Evolutionary conservation across 352 stramenopile genomes (phyloP), one percentile per base, ranked within the genome.

Genomic region (Phytopythium delawarense): DNA sequence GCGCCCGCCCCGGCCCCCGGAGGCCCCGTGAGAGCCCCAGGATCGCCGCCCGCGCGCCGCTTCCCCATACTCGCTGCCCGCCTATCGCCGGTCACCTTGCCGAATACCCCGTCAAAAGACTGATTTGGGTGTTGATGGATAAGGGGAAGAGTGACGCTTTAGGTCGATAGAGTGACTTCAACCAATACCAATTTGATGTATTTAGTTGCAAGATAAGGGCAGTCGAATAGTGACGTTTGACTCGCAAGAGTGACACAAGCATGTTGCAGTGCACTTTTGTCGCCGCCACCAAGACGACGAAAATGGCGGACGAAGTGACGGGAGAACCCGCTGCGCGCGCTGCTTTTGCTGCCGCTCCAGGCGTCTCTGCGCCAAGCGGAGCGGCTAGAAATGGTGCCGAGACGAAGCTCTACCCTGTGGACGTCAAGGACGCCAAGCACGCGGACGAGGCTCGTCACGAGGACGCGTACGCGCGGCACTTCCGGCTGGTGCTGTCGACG

Each of bases 381-480:
- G 23, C 12, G 13, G 7, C 11, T 34, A 5, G 6, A 18, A 20
- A 34, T 34, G 46, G 16, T 7, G 5, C 15, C 7, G 6, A 28
- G 1, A 18, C 23, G 4, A 15, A 16, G 50, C 30, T 13, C 28
- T 42, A 15, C 7, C 20, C 30, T 32, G 32, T 18, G 16, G 50
- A 18, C 0, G 30, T 34, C 13, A 25, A 61, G 9, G 11, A 45
- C 12, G 44, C 42, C 13, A 25, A 63, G 13, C 11, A 45, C 12
- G 44, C 49, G 8, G 55, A 49, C 11, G 13, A 6, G 23, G 12
- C 44, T 23, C 18, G 44, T 45, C 61, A 59, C 46, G 76, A 85
- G 57, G 83, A 92, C 63, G 83, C 83, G 45, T 92, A 92, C 52
- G 71, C 75, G 52, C 72, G 66, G n/a, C 83, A 92, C 62, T 76